Base-by-base conservation (phyloP, 108 stramenopile genomes). In the Discostella pseudostelligera region DNA sequence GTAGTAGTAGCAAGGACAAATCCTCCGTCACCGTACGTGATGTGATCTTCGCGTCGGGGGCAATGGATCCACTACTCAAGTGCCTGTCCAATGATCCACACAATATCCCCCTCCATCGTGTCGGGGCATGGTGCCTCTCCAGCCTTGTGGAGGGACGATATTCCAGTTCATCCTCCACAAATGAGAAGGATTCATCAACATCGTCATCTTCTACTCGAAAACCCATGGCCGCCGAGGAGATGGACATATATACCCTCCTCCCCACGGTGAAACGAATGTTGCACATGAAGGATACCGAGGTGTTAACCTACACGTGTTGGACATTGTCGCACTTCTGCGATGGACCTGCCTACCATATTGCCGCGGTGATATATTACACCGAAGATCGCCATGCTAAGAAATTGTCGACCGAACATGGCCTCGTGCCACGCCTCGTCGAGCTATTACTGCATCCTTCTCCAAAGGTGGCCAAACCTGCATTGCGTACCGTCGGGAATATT, bases 401-500 rank as follows among this genome's bases (percentile, higher is more conserved):
- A 8, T 45, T 80, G n/a, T 56, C 62, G 28, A 61, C 69, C 6
- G 74, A 75, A 16, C 72, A 81, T 46, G 92, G 92, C 1, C 71
- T 97, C 36, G 94, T 96, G 39, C 93, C 90, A 28, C 84, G 95
- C 24, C 83, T 98, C 16, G 94, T 98, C n/a, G 92, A 96, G 36
- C 79, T 98, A 4, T 65, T 98, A 17, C 37, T 70, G 49, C 93
- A 96, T 69, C 76, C 87, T 4, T 91, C 80, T 37, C 96, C 95
- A 78, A 82, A 92, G 57, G 96, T 97, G 13, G 93, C 90, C 17
- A 98, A 97, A 60, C 97, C 97, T 0, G 97, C 97, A 13, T 72
- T 98, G 12, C 79, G 97, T 12, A 96, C 96, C 25, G 90, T 96
- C 60, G 97, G 97, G 7, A 98, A 98, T 69, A 93, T 97, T 44